These are phyloP conservation scores for Saccharomycopsis hybrid DNA, from an alignment of 1,139 yeast species.

Conservation along the genomic window DNA sequence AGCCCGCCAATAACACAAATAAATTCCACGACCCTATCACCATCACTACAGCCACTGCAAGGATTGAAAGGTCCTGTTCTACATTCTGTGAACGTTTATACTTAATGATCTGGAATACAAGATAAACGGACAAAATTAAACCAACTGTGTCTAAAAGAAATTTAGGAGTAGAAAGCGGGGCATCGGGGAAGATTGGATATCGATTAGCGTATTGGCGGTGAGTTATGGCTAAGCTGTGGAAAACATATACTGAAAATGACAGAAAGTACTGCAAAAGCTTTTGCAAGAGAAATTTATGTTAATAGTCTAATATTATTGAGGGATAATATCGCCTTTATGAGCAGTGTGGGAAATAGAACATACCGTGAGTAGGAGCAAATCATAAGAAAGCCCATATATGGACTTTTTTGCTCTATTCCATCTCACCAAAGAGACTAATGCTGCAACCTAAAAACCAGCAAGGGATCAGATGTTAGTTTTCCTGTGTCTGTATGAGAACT, in stretches of 20 bases:
- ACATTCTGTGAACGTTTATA: not conserved
- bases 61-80: not conserved
- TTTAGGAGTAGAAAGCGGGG: not conserved
- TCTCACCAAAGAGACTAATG: conserved; percentile 3
- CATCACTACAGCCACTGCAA: not conserved
- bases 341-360: not conserved
- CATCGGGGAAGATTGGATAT: not conserved
- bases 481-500: too few relatives aligned
- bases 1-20: not conserved
- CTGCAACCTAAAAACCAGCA: not conserved
- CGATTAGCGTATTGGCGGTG: not conserved
- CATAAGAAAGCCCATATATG: conserved; percentile 12
- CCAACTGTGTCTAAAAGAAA: not conserved
- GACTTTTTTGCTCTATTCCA: conserved; percentile 1
- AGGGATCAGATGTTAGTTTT: too few relatives aligned
- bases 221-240: not conserved
- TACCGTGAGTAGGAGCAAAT: conserved; percentile 9
- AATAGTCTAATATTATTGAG: not conserved
- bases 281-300: not conserved
- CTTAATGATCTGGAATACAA: not conserved
- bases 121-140: not conserved
- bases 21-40: not conserved
- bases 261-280: conserved; percentile 3
- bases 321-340: not conserved
- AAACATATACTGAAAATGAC: not conserved